Evolutionary conservation across 2,329 filamentous ascomycete genomes (phyloP).

Genomic region (Blastomyces gilchristii): DNA sequence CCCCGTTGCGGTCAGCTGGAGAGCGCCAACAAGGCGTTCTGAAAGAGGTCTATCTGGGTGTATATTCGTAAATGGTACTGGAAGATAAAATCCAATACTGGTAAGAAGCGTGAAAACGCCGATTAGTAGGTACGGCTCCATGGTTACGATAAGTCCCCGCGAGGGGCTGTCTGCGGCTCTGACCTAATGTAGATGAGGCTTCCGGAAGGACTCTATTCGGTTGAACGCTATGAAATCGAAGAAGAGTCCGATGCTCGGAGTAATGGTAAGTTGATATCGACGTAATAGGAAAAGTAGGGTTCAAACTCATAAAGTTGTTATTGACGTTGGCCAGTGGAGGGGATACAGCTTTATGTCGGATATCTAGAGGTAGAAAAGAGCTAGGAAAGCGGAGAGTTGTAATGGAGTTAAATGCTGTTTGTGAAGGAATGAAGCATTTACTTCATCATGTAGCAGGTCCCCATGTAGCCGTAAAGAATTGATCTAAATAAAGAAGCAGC

Average conservation of each 20-base stretch:
- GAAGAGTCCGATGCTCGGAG: not conserved
- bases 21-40: not conserved
- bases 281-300: not conserved
- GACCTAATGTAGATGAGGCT: not conserved
- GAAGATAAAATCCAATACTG: not conserved
- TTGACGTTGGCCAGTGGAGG: not conserved
- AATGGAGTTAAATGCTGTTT: not conserved
- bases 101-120: not conserved
- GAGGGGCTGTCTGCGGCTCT: not conserved
- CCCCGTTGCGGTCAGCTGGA: not conserved
- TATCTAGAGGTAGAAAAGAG: not conserved
- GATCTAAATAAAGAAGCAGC: not conserved
- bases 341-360: not conserved
- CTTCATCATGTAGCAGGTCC: not conserved
- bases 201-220: not conserved
- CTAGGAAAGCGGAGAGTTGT: not conserved
- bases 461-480: not conserved
- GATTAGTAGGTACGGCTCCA: not conserved
- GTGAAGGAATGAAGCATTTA: not conserved
- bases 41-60: not conserved
- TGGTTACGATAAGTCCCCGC: not conserved
- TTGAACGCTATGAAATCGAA: not conserved
- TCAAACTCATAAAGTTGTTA: not conserved
- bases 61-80: not conserved
- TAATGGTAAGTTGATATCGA: not conserved